phyloP scores from a whole-genome alignment of 768 basidiomycete species.

The Rhodotorula kratochvilovae region DNA sequence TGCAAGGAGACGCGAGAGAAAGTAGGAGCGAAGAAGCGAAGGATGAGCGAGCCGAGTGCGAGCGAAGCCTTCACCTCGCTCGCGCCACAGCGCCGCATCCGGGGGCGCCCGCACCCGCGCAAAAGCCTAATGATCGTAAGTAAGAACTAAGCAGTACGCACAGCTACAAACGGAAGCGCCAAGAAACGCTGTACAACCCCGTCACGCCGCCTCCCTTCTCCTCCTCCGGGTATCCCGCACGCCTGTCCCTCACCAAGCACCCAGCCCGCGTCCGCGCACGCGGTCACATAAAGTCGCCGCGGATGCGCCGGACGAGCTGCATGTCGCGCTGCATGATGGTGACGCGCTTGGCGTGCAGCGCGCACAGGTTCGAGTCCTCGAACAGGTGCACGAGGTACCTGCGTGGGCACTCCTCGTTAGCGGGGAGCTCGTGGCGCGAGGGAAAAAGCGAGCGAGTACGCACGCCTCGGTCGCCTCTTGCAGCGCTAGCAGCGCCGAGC shows the following conservation, averaged over 20 bases:
- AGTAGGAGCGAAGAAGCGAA: too few relatives aligned
- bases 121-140: neutral
- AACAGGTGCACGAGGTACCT: slow-evolving; percentile 80
- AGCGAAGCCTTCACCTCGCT: too few relatives aligned
- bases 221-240: neutral
- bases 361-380: slow-evolving; percentile 84
- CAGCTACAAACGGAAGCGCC: neutral
- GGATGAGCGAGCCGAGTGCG: too few relatives aligned
- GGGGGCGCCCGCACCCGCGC: too few relatives aligned
- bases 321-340: slow-evolving; percentile 98
- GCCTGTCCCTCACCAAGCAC: neutral
- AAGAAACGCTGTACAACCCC: neutral
- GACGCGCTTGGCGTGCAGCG: slow-evolving; percentile 94
- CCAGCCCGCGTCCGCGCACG: neutral
- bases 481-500: slow-evolving; percentile 82
- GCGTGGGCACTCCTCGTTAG: neutral
- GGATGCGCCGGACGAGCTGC: slow-evolving; percentile 88
- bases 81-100: too few relatives aligned
- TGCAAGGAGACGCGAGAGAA: too few relatives aligned
- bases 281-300: slow-evolving; percentile 60
- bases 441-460: slow-evolving; percentile 2
- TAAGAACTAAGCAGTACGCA: neutral
- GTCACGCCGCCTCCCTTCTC: too few relatives aligned
- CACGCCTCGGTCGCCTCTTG: slow-evolving; percentile 97
- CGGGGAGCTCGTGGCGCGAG: neutral